Evolutionary conservation across 2,329 filamentous ascomycete genomes (phyloP).

Genomic region (Rutstroemia sp.): DNA sequence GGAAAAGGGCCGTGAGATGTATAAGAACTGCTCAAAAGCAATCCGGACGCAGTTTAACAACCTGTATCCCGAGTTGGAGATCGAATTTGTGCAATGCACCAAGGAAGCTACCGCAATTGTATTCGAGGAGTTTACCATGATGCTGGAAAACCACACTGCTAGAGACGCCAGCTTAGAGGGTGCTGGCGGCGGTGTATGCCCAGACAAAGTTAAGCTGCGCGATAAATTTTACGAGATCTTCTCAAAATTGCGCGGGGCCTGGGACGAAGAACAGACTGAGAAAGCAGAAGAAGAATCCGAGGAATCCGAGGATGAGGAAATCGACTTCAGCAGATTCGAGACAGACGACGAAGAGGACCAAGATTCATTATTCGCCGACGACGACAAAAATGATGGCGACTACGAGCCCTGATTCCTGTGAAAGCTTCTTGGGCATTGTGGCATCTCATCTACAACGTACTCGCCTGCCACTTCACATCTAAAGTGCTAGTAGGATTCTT

Average conservation of each 20-base stretch:
- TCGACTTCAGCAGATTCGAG: background rate
- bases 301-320: background rate
- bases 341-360: too few relatives aligned
- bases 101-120: background rate
- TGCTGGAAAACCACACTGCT: background rate
- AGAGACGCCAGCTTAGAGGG: background rate
- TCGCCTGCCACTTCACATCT: too few relatives aligned
- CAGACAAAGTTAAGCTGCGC: background rate
- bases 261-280: background rate
- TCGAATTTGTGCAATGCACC: background rate
- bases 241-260: background rate
- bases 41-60: background rate
- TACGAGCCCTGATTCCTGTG: background rate
- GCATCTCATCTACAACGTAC: background rate
- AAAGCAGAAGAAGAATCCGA: background rate
- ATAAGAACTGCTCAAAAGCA: background rate
- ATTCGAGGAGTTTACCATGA: background rate
- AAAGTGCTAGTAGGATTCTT: too few relatives aligned
- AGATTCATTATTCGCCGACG: too few relatives aligned
- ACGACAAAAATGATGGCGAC: background rate
- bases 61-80: background rate
- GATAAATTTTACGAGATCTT: background rate
- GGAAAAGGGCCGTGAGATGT: conserved; percentile 6
- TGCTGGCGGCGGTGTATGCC: background rate
- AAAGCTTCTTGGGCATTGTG: background rate